phyloP scores from a whole-genome alignment of 345 rosid species.

The Anacardium occidentale region DNA sequence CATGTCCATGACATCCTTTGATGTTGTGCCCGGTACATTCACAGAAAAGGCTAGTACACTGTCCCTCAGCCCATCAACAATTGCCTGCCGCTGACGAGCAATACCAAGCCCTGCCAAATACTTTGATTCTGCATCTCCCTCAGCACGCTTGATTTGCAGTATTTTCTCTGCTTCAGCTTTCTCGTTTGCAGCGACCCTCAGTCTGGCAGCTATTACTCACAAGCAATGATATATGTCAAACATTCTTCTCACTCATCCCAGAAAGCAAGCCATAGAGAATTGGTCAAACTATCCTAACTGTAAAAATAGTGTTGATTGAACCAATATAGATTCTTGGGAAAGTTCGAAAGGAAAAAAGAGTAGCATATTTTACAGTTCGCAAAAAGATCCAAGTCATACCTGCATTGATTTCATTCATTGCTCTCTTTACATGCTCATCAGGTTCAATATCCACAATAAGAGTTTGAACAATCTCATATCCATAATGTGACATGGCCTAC shows the following conservation, averaged over 20 bases:
- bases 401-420: constrained; percentile 82
- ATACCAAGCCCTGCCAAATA: constrained; percentile 61
- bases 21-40: constrained; percentile 67
- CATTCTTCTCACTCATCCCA: neutral
- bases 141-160: constrained; percentile 64
- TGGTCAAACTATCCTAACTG: neutral
- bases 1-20: constrained; percentile 82
- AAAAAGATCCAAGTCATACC: constrained; percentile 30
- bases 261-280: neutral
- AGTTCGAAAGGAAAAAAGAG: neutral
- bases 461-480: constrained; percentile 76
- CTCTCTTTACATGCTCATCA: constrained; percentile 69
- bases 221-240: constrained; percentile 12
- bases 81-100: constrained; percentile 67
- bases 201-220: constrained; percentile 42
- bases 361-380: neutral
- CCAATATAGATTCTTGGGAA: neutral
- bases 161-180: constrained; percentile 72
- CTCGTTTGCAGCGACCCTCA: constrained; percentile 64
- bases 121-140: constrained; percentile 69
- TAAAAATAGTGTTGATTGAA: too few species aligned
- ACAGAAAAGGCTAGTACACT: constrained; percentile 61
- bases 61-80: constrained; percentile 65
- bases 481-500: constrained; percentile 80
- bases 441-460: constrained; percentile 78